These are phyloP conservation scores for Coffea canephora DNA, from an alignment of 257 asterid species.

Conservation along the genomic window DNA sequence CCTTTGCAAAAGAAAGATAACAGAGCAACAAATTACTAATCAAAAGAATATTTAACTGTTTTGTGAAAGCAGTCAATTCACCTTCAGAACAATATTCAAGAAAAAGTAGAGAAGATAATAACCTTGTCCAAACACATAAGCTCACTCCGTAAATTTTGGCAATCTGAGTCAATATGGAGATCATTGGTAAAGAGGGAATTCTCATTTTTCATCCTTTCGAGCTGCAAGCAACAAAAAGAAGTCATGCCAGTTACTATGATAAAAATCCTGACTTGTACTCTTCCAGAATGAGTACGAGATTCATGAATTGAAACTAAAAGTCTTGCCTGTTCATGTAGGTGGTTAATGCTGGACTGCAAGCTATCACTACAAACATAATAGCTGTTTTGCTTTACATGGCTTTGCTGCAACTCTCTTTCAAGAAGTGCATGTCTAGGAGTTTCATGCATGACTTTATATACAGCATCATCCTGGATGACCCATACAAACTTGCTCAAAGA, in stretches of 20 bases:
- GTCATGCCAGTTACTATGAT: conserved; percentile 6
- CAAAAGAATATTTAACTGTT: background rate
- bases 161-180: conserved; percentile 36
- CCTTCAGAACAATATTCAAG: background rate
- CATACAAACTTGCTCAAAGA: conserved; percentile 23
- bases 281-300: conserved; percentile 1
- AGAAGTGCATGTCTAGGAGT: conserved; percentile 22
- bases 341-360: conserved; percentile 78
- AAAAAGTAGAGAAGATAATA: conserved; percentile 16
- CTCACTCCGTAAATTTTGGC: conserved; percentile 49
- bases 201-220: conserved; percentile 89
- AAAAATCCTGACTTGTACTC: conserved; percentile 4
- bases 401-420: conserved; percentile 29
- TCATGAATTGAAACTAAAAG: background rate
- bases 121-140: conserved; percentile 66
- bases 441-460: conserved; percentile 17
- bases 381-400: conserved; percentile 34
- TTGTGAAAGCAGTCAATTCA: background rate
- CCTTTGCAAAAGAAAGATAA: conserved; percentile 36
- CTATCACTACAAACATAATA: conserved; percentile 43
- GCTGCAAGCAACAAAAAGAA: conserved; percentile 46
- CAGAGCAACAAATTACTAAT: conserved; percentile 15
- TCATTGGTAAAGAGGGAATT: conserved; percentile 40
- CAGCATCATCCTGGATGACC: conserved; percentile 37
- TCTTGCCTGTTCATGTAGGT: conserved; percentile 80